A percentile compares a stretch with the other conserved stretches of the same genome.
Evolutionary conservation across 2,329 filamentous ascomycete genomes (phyloP).

Genomic region (Aspergillus texensis): DNA sequence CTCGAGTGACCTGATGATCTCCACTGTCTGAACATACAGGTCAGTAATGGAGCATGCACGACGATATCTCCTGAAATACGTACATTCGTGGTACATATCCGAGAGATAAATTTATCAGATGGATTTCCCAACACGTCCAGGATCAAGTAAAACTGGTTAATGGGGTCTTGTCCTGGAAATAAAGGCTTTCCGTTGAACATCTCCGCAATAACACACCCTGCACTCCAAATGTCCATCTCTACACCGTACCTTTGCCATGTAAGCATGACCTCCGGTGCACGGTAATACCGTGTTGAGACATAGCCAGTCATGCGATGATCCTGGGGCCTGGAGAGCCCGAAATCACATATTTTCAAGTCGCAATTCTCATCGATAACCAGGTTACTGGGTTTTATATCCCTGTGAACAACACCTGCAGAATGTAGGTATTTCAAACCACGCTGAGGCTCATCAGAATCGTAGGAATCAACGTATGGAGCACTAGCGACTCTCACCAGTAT

Average conservation of each 20-base stretch:
- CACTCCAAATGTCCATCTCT: conserved; percentile 98
- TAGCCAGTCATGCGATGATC: conserved; percentile 76
- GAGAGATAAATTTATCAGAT: conserved; percentile 95
- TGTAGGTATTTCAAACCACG: conserved; percentile 35
- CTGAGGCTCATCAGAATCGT: conserved; percentile 75
- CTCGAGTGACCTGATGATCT: background rate
- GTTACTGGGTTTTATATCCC: conserved; percentile 7
- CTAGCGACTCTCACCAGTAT: background rate
- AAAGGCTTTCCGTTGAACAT: conserved; percentile 98
- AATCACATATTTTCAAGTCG: conserved; percentile 9
- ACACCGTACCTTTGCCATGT: conserved; percentile 98
- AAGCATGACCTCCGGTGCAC: conserved; percentile 11
- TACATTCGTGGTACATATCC: background rate
- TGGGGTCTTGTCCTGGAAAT: conserved; percentile 97
- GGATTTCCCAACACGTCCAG: conserved; percentile 94
- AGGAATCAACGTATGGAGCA: background rate
- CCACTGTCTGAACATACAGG: background rate
- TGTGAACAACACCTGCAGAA: conserved; percentile 7
- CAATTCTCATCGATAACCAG: conserved; percentile 7
- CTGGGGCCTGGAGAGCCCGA: conserved; percentile 1
- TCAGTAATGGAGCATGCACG: no score
- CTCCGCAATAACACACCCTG: conserved; percentile 98
- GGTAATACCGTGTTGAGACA: conserved; percentile 3
- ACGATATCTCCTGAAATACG: background rate
- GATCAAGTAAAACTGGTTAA: conserved; percentile 99